phyloP scores from a whole-genome alignment of 1,139 yeast species.

The Blastobotrys persicus region DNA sequence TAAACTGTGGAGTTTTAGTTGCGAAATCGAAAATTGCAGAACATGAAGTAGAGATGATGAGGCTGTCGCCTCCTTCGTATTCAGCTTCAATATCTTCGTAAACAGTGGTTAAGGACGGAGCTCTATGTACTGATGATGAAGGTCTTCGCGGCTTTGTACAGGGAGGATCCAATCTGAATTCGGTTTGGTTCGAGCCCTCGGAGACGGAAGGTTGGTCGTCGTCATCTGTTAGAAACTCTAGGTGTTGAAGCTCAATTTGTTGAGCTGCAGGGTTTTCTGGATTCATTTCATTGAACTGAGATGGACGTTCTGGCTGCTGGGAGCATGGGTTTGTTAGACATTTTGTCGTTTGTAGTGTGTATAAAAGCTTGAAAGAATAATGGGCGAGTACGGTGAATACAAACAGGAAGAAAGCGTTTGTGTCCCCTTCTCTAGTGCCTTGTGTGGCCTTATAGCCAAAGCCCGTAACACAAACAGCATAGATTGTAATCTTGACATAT shows the following conservation, averaged over 20 bases:
- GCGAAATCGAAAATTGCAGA: constrained; percentile 1
- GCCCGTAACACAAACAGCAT: background rate
- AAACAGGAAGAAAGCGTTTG: constrained; percentile 2
- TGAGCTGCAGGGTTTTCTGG: background rate
- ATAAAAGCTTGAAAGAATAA: background rate
- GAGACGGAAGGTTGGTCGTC: too few species aligned
- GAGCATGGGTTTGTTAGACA: background rate
- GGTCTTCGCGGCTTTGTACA: background rate
- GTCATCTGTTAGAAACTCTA: background rate
- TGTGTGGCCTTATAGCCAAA: background rate
- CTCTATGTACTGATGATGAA: background rate
- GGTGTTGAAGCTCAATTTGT: background rate
- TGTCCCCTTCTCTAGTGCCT: constrained; percentile 1
- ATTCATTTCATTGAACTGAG: too few species aligned
- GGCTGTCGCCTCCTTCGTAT: background rate
- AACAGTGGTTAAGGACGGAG: background rate
- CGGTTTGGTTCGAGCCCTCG: too few species aligned
- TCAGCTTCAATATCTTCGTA: constrained; percentile 7
- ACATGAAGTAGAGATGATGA: constrained; percentile 1
- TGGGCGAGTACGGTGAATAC: constrained; percentile 3
- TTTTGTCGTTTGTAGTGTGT: background rate
- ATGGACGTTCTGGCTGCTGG: too few species aligned
- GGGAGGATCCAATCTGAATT: too few species aligned
- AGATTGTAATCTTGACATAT: constrained; percentile 4
- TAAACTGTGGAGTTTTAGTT: background rate